Conservation (phyloP, 1,284 basidiomycete species). For the Retiboletus fuscus region DNA sequence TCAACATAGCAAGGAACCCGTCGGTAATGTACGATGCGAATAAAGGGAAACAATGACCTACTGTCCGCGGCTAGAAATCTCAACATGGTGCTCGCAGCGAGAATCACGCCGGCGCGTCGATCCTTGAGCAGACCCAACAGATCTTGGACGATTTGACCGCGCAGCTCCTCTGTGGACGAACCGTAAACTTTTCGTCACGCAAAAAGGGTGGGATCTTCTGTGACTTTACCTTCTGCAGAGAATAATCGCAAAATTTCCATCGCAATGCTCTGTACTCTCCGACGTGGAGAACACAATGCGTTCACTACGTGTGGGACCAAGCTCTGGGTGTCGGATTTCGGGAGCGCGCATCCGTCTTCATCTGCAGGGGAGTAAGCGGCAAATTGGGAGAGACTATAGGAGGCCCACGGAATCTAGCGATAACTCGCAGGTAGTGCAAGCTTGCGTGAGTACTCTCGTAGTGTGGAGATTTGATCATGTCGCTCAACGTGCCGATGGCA, state of each 20-base stretch:
- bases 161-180: constrained; percentile 24
- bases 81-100: constrained; percentile 32
- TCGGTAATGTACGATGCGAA: neutral
- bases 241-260: constrained; percentile 30
- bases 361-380: constrained; percentile 18
- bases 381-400: neutral
- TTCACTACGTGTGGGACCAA: constrained; percentile 35
- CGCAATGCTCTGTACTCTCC: constrained; percentile 34
- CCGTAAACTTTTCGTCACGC: neutral
- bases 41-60: constrained; percentile 21
- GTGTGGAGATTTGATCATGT: constrained; percentile 31
- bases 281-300: constrained; percentile 33
- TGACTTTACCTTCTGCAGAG: constrained; percentile 31
- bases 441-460: constrained; percentile 33
- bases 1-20: neutral
- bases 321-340: neutral
- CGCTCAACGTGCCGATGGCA: constrained; percentile 26
- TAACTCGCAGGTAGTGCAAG: constrained; percentile 40
- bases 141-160: constrained; percentile 21
- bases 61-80: constrained; percentile 29
- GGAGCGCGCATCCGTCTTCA: constrained; percentile 6
- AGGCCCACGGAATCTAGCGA: constrained; percentile 37
- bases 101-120: constrained; percentile 35
- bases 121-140: constrained; percentile 38
- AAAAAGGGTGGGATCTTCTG: neutral